Evolutionary conservation across 2,329 filamentous ascomycete genomes (phyloP).

Genomic region (Beauveria varroae): DNA sequence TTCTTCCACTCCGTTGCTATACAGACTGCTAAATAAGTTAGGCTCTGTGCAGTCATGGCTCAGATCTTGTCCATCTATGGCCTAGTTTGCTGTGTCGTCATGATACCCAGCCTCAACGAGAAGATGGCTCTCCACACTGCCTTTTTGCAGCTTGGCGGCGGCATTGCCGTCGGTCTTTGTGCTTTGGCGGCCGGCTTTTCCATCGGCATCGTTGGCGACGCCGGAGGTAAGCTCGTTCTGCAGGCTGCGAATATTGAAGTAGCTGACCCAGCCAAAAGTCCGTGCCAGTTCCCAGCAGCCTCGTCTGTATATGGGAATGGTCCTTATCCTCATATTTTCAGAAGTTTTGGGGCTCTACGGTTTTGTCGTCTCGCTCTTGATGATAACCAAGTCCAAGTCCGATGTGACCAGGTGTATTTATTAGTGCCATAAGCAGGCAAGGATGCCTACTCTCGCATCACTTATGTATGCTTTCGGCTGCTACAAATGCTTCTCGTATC

Average conservation of each 20-base stretch:
- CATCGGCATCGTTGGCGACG: slow-evolving; percentile 39
- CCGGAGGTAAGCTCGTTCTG: slow-evolving; percentile 28
- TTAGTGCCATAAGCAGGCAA: not conserved
- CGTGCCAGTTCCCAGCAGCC: slow-evolving; percentile 40
- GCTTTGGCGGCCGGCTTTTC: slow-evolving; percentile 39
- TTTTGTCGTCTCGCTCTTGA: slow-evolving; percentile 40
- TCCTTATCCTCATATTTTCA: slow-evolving; percentile 40
- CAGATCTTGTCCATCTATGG: slow-evolving; percentile 42
- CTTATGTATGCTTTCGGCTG: not conserved
- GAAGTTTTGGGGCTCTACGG: slow-evolving; percentile 39
- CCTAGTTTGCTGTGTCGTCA: slow-evolving; percentile 37
- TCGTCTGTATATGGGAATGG: slow-evolving; percentile 38
- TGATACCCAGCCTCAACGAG: slow-evolving; percentile 31
- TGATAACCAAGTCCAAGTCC: slow-evolving; percentile 35
- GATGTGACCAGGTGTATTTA: slow-evolving; percentile 29
- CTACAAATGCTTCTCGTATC: not conserved
- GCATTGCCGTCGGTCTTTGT: slow-evolving; percentile 35
- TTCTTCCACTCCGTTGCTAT: not conserved
- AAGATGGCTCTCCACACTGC: slow-evolving; percentile 35
- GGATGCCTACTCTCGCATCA: not conserved
- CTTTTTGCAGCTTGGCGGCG: slow-evolving; percentile 37
- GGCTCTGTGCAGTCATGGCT: slow-evolving; percentile 38
- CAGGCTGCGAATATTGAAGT: not conserved
- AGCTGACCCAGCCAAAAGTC: slow-evolving; percentile 20
- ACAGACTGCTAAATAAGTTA: slow-evolving; percentile 1